Evolutionary conservation across 1,284 basidiomycete genomes (phyloP).

Genomic region (Apiotrichum domesticum): DNA sequence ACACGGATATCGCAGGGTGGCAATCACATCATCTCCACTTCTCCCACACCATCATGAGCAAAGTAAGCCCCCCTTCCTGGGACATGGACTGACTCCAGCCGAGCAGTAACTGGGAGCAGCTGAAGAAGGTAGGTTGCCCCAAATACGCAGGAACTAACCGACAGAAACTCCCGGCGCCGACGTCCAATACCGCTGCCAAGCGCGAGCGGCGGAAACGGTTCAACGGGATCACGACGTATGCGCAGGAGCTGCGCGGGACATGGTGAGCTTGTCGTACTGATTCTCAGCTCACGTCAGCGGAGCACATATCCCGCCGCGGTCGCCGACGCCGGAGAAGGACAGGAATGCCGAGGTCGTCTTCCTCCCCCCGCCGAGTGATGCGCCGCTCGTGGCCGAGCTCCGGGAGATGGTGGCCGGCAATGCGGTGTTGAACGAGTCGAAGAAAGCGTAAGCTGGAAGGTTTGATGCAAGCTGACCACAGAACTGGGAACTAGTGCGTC

Average conservation of each 20-base stretch:
- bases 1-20: too few species aligned
- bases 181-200: not conserved
- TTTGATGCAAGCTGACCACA: conserved; percentile 11
- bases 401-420: conserved; percentile 39
- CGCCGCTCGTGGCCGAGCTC: conserved; percentile 33
- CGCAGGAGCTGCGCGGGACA: not conserved
- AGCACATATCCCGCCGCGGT: not conserved
- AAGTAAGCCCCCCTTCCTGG: not conserved
- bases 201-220: not conserved
- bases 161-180: not conserved
- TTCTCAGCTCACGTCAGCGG: not conserved
- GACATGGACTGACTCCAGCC: not conserved
- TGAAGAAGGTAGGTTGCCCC: conserved; percentile 22
- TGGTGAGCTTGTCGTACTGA: not conserved
- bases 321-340: too few species aligned
- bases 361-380: conserved; percentile 25
- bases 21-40: not conserved
- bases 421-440: conserved; percentile 29
- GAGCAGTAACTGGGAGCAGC: conserved; percentile 36
- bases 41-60: not conserved
- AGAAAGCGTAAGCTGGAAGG: conserved; percentile 25
- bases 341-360: conserved; percentile 13
- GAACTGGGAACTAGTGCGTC: conserved; percentile 32
- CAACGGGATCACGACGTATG: not conserved
- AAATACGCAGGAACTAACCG: not conserved